Evolutionary conservation across 768 basidiomycete species (phyloP).

Genomic region (Glaciozyma martinii): DNA sequence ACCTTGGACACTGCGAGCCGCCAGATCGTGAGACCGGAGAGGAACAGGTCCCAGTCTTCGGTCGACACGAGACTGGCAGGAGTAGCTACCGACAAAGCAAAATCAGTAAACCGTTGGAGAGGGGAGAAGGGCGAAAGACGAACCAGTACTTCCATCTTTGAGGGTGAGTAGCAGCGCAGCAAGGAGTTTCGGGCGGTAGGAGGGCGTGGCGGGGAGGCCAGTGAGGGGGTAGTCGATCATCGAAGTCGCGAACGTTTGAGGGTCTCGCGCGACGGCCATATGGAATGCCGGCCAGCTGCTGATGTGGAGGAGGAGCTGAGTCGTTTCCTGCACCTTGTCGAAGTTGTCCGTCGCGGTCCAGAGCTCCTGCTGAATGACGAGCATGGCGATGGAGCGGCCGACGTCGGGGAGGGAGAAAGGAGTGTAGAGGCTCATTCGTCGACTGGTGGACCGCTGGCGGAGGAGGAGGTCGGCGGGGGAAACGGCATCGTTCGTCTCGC

Average conservation of each 20-base stretch:
- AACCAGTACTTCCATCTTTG: slow-evolving; percentile 23
- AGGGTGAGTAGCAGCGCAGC: slow-evolving; percentile 13
- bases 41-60: slow-evolving; percentile 30
- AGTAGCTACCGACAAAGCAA: slow-evolving; percentile 1
- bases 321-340: slow-evolving; percentile 3
- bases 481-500: background rate
- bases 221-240: slow-evolving; percentile 18
- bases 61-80: slow-evolving; percentile 24
- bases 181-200: slow-evolving; percentile 17
- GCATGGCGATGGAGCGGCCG: slow-evolving; percentile 10
- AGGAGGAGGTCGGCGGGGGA: background rate
- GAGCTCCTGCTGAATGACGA: slow-evolving; percentile 22
- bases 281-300: slow-evolving; percentile 8
- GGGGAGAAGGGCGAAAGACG: background rate
- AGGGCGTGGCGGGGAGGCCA: background rate
- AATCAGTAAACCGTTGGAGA: background rate
- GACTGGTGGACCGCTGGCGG: slow-evolving; percentile 13
- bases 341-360: background rate
- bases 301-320: slow-evolving; percentile 6
- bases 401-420: background rate
- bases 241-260: slow-evolving; percentile 1
- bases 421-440: slow-evolving; percentile 6
- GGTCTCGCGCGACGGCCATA: slow-evolving; percentile 10
- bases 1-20: slow-evolving; percentile 26
- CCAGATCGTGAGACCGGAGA: slow-evolving; percentile 30